These are phyloP conservation scores for Eucalyptus dawsonii DNA, from an alignment of 345 rosid genomes.

Conservation along the genomic window DNA sequence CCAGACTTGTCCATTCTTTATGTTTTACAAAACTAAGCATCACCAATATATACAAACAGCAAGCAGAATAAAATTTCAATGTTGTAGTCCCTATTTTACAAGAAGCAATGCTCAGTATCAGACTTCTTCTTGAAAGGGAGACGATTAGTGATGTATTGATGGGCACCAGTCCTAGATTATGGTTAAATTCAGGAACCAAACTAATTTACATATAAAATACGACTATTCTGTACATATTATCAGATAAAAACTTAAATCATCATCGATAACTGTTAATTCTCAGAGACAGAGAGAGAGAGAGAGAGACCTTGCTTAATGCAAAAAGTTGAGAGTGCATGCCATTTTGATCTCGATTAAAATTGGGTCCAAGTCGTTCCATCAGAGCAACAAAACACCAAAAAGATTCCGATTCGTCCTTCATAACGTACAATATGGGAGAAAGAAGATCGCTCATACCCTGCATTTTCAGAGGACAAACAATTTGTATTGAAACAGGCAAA, in stretches of 20 bases:
- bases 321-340: slow-evolving; percentile 99
- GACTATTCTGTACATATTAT: background rate
- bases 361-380: slow-evolving; percentile 99
- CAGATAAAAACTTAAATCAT: background rate
- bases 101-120: background rate
- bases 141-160: background rate
- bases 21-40: background rate
- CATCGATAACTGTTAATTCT: background rate
- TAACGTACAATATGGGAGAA: slow-evolving; percentile 83
- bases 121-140: background rate
- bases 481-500: background rate
- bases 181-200: background rate
- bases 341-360: slow-evolving; percentile 92
- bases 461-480: background rate
- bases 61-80: background rate
- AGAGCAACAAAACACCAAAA: slow-evolving; percentile 96
- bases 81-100: background rate
- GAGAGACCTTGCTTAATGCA: slow-evolving; percentile 84
- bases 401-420: slow-evolving; percentile 81
- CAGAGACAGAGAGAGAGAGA: background rate
- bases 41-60: background rate
- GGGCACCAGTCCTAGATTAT: background rate
- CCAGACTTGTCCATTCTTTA: background rate
- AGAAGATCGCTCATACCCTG: slow-evolving; percentile 98
- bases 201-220: background rate